Evolutionary conservation across 495 filamentous ascomycete species (phyloP), one percentile per base, ranked within the genome.

Genomic region (Polyplosphaeria fusca): DNA sequence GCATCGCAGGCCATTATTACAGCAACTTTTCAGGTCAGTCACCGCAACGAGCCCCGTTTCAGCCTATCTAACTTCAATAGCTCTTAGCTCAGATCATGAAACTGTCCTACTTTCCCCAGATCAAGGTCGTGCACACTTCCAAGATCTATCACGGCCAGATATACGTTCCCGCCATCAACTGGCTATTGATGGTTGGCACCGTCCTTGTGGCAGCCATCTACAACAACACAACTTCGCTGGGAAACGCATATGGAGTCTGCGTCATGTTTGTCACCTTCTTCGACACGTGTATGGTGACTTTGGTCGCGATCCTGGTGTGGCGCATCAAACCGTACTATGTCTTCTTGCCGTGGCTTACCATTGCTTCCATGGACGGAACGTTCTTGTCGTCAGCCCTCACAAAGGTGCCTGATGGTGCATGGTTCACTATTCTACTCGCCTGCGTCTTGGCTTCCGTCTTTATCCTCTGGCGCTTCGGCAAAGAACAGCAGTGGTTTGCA

Each of bases 1-100:
- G 86, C 86, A n/a, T 85, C 81, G 14, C 86, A 89, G 49, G 86
- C 86, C 27, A 85, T 88, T 72, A 88, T 89, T 41, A 89, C 86
- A 5, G 80, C 79, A n/a, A 81, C 82, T 2, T 88, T 89, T 52
- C 76, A 86, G 76, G n/a, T n/a, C n/a, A n/a, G n/a, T n/a, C n/a
- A n/a, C n/a, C n/a, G n/a, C n/a, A n/a, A n/a, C n/a, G n/a, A n/a
- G n/a, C n/a, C n/a, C n/a, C n/a, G n/a, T n/a, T n/a, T n/a, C n/a
- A n/a, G n/a, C n/a, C n/a, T n/a, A n/a, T n/a, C n/a, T n/a, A n/a
- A n/a, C n/a, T n/a, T n/a, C n/a, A n/a, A n/a, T n/a, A n/a, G n/a
- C 62, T 89, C 20, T 71, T 87, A 35, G 78, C 81, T 19, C 86
- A 89, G 69, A 79, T 87, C 52, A 87, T 88, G 82, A 84, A 85